A percentile compares a stretch with the other conserved stretches of the same genome.
These are phyloP conservation scores for Alectoria sarmentosa DNA, from an alignment of 495 filamentous ascomycete species.

Conservation along the genomic window DNA sequence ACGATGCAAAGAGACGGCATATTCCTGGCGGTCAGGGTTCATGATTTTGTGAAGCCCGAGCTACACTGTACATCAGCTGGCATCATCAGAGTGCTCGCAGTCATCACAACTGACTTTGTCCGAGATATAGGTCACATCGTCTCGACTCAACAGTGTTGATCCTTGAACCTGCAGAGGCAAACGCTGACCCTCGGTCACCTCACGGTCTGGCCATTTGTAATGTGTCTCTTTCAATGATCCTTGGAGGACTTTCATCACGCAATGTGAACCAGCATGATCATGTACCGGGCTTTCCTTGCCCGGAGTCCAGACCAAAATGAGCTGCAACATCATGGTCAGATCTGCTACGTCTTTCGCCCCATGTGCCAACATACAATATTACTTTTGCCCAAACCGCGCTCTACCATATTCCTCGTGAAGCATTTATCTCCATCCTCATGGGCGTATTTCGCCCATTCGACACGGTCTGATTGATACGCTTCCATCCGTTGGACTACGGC, in stretches of 20 bases:
- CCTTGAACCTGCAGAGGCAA: constrained; percentile 39
- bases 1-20: constrained; percentile 82
- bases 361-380: constrained; percentile 61
- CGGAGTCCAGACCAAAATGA: constrained; percentile 89
- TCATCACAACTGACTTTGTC: constrained; percentile 46
- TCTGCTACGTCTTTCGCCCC: neutral
- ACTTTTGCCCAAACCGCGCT: constrained; percentile 84
- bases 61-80: constrained; percentile 28
- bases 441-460: constrained; percentile 68
- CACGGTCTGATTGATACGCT: constrained; percentile 55
- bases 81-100: neutral
- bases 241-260: constrained; percentile 62
- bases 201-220: constrained; percentile 63
- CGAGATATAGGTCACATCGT: constrained; percentile 77
- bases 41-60: constrained; percentile 77
- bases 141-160: constrained; percentile 45
- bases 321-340: constrained; percentile 36
- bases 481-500: constrained; percentile 63
- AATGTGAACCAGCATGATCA: constrained; percentile 82
- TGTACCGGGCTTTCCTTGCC: constrained; percentile 81
- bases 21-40: constrained; percentile 61
- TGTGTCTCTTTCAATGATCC: constrained; percentile 72
- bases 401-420: constrained; percentile 86
- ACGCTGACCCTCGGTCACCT: constrained; percentile 39
- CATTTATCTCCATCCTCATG: constrained; percentile 53